Evolutionary conservation across 2,329 filamentous ascomycete genomes (phyloP).

Genomic region (Harringtonia aguacate): DNA sequence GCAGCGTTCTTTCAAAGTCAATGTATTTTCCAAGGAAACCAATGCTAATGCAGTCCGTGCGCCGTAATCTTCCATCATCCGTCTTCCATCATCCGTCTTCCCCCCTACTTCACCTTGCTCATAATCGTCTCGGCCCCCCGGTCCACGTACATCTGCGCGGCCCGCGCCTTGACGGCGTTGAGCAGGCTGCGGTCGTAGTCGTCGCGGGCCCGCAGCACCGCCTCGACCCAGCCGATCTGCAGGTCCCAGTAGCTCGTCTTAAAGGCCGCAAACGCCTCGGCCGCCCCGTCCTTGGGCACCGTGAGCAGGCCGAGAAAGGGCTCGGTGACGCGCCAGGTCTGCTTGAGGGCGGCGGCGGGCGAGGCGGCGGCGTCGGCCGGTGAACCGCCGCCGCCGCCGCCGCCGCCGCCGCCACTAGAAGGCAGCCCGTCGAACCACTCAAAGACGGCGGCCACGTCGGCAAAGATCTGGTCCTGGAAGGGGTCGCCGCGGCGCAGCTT

Average conservation of each 20-base stretch:
- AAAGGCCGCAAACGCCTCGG: conserved; percentile 71
- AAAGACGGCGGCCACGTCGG: conserved; percentile 84
- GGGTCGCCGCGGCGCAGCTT: conserved; percentile 81
- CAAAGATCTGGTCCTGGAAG: conserved; percentile 86
- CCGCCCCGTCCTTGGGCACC: conserved; percentile 60
- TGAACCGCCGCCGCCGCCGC: too few relatives aligned
- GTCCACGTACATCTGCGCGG: conserved; percentile 74
- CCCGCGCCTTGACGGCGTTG: conserved; percentile 75
- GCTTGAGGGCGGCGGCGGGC: conserved; percentile 66
- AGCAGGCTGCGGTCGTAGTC: conserved; percentile 91
- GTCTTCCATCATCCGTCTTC: conserved; percentile 16
- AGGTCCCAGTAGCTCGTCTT: conserved; percentile 88
- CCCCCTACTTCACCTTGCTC: conserved; percentile 67
- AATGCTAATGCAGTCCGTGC: too few relatives aligned
- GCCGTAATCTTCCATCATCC: too few relatives aligned
- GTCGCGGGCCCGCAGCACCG: conserved; percentile 73
- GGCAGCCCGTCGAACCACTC: conserved; percentile 71
- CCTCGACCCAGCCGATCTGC: conserved; percentile 91
- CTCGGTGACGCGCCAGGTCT: conserved; percentile 87
- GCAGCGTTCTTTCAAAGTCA: too few relatives aligned
- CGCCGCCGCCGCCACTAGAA: conserved; percentile 24
- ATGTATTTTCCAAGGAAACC: too few relatives aligned
- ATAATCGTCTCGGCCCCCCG: conserved; percentile 86
- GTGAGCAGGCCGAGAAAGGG: conserved; percentile 71
- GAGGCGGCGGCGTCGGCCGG: too few relatives aligned